Base-by-base conservation (phyloP, 139 green algal species). In the Mychonastes homosphaera region DNA sequence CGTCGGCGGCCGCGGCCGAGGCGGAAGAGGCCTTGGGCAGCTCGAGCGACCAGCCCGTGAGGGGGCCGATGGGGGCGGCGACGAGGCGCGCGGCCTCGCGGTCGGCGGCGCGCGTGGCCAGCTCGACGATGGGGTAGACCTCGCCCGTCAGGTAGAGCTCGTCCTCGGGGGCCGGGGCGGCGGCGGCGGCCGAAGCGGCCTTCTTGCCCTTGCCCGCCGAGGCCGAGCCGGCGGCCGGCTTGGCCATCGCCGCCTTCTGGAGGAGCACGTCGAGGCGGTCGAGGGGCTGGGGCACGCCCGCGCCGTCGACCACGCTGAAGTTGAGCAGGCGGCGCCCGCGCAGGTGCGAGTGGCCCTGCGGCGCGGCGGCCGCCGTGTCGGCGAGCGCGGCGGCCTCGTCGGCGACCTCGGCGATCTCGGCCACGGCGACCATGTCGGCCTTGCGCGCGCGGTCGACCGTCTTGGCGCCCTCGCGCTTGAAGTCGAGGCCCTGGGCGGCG, bases 351-450 rank as follows among this genome's bases (percentile, higher is more conserved):
- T 48, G 15, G 9, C 35, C n/a, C 56, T 27, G 21, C 7, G 28
- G 19, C 28, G 47, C 45, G 53, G 34, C 6, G 19, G 29, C 46
- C 18, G 35, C 32, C 1, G 70, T 77, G 32, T 72, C 45, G 32
- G 58, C 65, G 8, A 84, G 24, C 2, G 76, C 79, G 0, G 54
- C 58, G 3, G 46, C 48, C 64, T 87, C 79, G 32, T 33, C 63
- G 12, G 61, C 64, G n/a, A 45, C 74, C 28, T 50, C 3, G 0
- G 32, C 49, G 30, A 76, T 72, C 18, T 76, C 64, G 47, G 79
- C 74, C 2, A 74, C 34, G 24, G 53, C 46, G 6, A 86, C 35
- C 15, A 55, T 39, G 49, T 79, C 74, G 4, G 49, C 44, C 46
- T 68, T 73, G 26, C 24, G 58, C 23, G 50, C 44, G n/a, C 56